Evolutionary conservation across 495 filamentous ascomycete genomes (phyloP).

Genomic region (Penicillium pulvis): DNA sequence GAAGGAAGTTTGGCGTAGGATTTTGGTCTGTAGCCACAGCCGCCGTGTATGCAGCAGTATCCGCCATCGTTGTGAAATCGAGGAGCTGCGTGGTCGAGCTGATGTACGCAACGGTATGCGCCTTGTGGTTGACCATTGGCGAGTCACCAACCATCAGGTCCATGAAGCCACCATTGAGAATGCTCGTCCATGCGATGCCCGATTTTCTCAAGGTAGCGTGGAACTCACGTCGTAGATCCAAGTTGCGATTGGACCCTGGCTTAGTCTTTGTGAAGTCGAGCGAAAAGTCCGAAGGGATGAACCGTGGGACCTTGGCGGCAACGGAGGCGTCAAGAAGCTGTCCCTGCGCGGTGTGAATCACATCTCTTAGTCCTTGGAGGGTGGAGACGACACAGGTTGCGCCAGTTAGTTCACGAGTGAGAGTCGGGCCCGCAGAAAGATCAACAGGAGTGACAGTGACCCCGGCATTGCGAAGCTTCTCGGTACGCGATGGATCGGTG

Average conservation of each 20-base stretch:
- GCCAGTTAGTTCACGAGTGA: conserved; percentile 13
- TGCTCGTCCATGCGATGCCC: conserved; percentile 17
- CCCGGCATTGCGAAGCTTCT: conserved; percentile 14
- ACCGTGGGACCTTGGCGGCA: conserved; percentile 13
- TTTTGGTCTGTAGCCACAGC: conserved; percentile 15
- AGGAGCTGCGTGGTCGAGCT: conserved; percentile 7
- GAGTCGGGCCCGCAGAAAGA: conserved; percentile 3
- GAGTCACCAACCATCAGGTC: conserved; percentile 15
- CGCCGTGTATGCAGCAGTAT: conserved; percentile 18
- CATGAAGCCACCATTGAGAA: conserved; percentile 19
- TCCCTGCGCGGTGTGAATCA: conserved; percentile 13
- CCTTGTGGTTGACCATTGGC: conserved; percentile 17
- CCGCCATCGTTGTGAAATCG: conserved; percentile 16
- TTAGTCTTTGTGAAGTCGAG: conserved; percentile 19
- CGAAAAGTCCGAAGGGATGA: conserved; percentile 17
- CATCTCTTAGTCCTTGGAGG: conserved; percentile 14
- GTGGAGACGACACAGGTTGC: conserved; percentile 13
- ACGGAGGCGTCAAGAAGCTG: conserved; percentile 15
- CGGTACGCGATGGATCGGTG: conserved; percentile 16
- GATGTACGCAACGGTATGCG: conserved; percentile 13
- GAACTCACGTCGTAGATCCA: conserved; percentile 17
- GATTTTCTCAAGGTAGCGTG: conserved; percentile 8
- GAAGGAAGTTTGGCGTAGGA: conserved; percentile 16
- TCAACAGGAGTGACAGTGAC: conserved; percentile 8
- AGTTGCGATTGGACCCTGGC: conserved; percentile 16